phyloP scores from a whole-genome alignment of 768 basidiomycete species.

The Boletus eberwhitei region DNA sequence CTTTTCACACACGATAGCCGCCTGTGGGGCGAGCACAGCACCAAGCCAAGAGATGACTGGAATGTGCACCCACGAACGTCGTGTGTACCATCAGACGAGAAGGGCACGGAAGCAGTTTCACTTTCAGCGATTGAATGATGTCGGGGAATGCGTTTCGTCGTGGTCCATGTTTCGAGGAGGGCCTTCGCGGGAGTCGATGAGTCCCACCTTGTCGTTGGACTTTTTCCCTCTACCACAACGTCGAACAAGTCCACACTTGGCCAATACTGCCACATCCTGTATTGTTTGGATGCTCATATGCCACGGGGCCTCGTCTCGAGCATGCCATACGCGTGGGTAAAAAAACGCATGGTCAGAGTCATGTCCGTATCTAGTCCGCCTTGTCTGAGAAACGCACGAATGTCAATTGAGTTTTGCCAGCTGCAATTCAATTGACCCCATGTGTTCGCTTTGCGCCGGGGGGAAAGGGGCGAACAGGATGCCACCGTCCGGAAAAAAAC shows the following conservation, averaged over 20 bases:
- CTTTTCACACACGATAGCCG: constrained; percentile 2
- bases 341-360: not conserved
- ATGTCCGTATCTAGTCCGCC: not conserved
- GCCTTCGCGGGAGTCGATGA: constrained; percentile 23
- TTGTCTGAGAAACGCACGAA: not conserved
- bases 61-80: constrained; percentile 9
- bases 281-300: not conserved
- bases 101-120: not conserved
- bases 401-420: constrained; percentile 17
- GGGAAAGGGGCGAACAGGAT: not conserved
- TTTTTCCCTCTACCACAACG: not conserved
- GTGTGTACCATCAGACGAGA: constrained; percentile 7
- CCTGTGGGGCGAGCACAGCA: not conserved
- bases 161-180: not conserved
- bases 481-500: not conserved
- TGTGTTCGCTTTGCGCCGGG: not conserved
- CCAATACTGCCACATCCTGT: not conserved
- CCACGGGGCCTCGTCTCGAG: too few species aligned
- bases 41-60: too few species aligned
- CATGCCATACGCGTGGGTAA: constrained; percentile 8
- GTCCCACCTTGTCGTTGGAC: too few species aligned
- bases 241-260: not conserved
- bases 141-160: not conserved
- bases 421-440: constrained; percentile 14
- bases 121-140: not conserved